These are phyloP conservation scores for Tremellales sp. DNA, from an alignment of 1,284 basidiomycete genomes.

Conservation along the genomic window DNA sequence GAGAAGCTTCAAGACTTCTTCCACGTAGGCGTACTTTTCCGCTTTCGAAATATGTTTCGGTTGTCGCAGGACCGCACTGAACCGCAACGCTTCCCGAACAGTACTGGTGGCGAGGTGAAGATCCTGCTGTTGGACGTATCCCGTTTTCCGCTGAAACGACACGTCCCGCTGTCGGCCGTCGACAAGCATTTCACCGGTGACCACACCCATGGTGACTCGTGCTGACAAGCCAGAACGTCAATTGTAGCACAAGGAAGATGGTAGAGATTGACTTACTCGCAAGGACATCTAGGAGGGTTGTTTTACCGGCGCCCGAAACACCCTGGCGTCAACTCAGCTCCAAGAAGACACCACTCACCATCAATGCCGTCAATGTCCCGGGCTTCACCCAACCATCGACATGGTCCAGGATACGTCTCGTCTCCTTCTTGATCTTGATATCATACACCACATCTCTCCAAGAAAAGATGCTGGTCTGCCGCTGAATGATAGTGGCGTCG, in stretches of 20 bases:
- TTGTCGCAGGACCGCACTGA: slow-evolving; percentile 78
- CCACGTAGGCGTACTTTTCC: slow-evolving; percentile 79
- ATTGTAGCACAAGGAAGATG: no score
- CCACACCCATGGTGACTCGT: slow-evolving; percentile 72
- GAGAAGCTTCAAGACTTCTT: slow-evolving; percentile 72
- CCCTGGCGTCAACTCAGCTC: slow-evolving; percentile 54
- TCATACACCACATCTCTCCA: slow-evolving; percentile 56
- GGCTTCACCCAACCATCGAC: slow-evolving; percentile 80
- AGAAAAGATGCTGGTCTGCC: slow-evolving; percentile 49
- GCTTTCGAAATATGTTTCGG: slow-evolving; percentile 59
- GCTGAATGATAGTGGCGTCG: slow-evolving; percentile 39
- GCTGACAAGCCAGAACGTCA: slow-evolving; percentile 59
- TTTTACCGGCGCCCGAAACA: slow-evolving; percentile 66
- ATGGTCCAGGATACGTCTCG: slow-evolving; percentile 65
- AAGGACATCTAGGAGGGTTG: slow-evolving; percentile 76
- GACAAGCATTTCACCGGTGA: slow-evolving; percentile 72
- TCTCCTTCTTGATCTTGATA: slow-evolving; percentile 59
- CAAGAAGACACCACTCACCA: slow-evolving; percentile 18
- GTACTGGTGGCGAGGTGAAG: slow-evolving; percentile 65
- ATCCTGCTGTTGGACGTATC: slow-evolving; percentile 78
- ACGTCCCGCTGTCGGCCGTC: slow-evolving; percentile 66
- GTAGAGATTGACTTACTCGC: no score
- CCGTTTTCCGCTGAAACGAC: slow-evolving; percentile 60
- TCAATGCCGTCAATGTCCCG: slow-evolving; percentile 66
- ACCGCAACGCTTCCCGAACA: slow-evolving; percentile 77